A percentile compares a stretch with the other conserved stretches of the same genome.
phyloP scores from a whole-genome alignment of 345 rosid species.

The Capsella bursapastoris region DNA sequence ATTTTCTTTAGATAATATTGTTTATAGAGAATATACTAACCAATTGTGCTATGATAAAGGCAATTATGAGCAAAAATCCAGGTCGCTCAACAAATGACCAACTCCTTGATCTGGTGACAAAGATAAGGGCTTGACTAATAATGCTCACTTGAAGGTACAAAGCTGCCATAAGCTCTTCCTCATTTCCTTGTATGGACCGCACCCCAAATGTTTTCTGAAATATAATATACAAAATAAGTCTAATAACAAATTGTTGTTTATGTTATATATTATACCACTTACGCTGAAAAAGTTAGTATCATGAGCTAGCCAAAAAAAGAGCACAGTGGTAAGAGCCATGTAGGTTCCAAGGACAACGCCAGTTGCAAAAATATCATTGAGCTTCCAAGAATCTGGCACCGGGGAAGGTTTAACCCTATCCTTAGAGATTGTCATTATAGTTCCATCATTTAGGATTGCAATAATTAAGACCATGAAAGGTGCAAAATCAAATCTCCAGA shows the following conservation, averaged over 20 bases:
- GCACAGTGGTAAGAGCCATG: slow-evolving; percentile 61
- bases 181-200: slow-evolving; percentile 46
- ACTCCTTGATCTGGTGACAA: slow-evolving; percentile 80
- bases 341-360: slow-evolving; percentile 78
- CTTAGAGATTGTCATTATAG: slow-evolving; percentile 86
- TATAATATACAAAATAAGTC: not conserved
- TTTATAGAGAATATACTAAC: slow-evolving; percentile 42
- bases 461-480: slow-evolving; percentile 89
- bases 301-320: slow-evolving; percentile 73
- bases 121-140: slow-evolving; percentile 87
- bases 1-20: too few species aligned
- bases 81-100: slow-evolving; percentile 82
- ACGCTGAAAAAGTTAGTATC: slow-evolving; percentile 68
- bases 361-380: slow-evolving; percentile 74
- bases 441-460: slow-evolving; percentile 82
- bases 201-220: slow-evolving; percentile 61
- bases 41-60: slow-evolving; percentile 73
- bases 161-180: slow-evolving; percentile 68
- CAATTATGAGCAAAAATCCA: slow-evolving; percentile 55
- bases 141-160: slow-evolving; percentile 89
- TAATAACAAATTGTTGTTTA: not conserved
- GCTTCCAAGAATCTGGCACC: slow-evolving; percentile 81
- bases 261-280: slow-evolving; percentile 39
- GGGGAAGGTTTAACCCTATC: slow-evolving; percentile 89
- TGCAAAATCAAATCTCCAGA: slow-evolving; percentile 81